phyloP scores from a whole-genome alignment of 2,329 filamentous ascomycete species.

The Peltaster fructicola region DNA sequence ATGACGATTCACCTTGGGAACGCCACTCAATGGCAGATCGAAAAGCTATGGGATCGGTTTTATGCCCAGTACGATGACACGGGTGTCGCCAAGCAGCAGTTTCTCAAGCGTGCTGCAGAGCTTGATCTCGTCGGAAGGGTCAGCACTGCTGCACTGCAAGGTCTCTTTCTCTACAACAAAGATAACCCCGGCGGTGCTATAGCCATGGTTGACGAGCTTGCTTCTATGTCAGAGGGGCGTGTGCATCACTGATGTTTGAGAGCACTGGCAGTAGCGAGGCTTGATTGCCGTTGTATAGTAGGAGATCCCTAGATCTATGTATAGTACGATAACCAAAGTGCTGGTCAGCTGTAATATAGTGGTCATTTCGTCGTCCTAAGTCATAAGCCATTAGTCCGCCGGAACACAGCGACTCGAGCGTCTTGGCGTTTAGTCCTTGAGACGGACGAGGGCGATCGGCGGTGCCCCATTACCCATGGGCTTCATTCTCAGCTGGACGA shows the following conservation, averaged over 20 bases:
- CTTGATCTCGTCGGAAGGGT: conserved; percentile 54
- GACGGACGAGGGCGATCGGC: conserved; percentile 1
- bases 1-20: conserved; percentile 83
- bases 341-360: too few species aligned
- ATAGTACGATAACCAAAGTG: too few species aligned
- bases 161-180: conserved; percentile 91
- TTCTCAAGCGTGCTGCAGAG: conserved; percentile 51
- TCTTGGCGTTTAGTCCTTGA: conserved; percentile 1
- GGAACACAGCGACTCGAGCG: too few species aligned
- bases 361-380: too few species aligned
- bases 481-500: conserved; percentile 1
- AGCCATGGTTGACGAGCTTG: conserved; percentile 17
- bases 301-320: too few species aligned
- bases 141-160: conserved; percentile 84
- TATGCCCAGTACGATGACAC: conserved; percentile 64
- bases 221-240: conserved; percentile 3
- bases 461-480: too few species aligned
- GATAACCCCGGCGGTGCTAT: conserved; percentile 77
- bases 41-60: conserved; percentile 82
- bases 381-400: too few species aligned
- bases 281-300: too few species aligned
- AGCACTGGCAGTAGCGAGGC: too few species aligned
- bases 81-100: conserved; percentile 44
- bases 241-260: too few species aligned
- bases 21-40: conserved; percentile 70